Conservation (phyloP, 345 rosid species). For the Gossypium herbaceum region DNA sequence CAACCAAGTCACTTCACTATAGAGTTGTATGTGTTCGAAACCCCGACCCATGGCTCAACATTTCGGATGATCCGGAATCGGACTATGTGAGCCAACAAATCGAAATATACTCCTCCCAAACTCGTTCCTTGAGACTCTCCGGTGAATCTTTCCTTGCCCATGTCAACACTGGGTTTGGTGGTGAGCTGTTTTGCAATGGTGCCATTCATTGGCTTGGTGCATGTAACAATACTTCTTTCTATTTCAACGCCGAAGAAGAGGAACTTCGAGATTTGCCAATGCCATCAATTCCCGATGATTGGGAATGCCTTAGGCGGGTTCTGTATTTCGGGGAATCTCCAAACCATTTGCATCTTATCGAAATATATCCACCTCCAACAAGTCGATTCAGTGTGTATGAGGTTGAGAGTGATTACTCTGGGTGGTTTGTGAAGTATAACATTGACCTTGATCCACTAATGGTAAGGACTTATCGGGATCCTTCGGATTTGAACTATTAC, state of each 20-base stretch:
- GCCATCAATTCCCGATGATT: neutral
- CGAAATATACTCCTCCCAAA: neutral
- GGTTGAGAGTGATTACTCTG: constrained; percentile 6
- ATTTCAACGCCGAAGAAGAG: neutral
- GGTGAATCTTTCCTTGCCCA: neutral
- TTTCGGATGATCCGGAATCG: neutral
- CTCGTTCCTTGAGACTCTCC: neutral
- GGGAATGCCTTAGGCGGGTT: neutral
- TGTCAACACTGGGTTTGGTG: neutral
- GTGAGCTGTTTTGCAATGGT: neutral
- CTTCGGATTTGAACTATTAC: neutral
- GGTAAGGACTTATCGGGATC: neutral
- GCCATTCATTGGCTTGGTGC: neutral
- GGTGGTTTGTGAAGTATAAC: constrained; percentile 2
- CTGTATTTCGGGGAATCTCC: constrained; percentile 1
- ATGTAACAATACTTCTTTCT: neutral
- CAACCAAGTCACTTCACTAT: neutral
- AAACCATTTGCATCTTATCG: neutral
- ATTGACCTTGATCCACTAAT: neutral
- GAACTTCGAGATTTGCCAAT: neutral
- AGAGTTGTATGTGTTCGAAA: neutral
- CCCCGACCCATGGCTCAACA: neutral
- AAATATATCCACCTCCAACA: neutral
- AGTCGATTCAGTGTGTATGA: neutral
- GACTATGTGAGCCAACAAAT: neutral